These are phyloP conservation scores for Xerocomus brunneocitrinus DNA, from an alignment of 768 basidiomycete species.

Conservation along the genomic window DNA sequence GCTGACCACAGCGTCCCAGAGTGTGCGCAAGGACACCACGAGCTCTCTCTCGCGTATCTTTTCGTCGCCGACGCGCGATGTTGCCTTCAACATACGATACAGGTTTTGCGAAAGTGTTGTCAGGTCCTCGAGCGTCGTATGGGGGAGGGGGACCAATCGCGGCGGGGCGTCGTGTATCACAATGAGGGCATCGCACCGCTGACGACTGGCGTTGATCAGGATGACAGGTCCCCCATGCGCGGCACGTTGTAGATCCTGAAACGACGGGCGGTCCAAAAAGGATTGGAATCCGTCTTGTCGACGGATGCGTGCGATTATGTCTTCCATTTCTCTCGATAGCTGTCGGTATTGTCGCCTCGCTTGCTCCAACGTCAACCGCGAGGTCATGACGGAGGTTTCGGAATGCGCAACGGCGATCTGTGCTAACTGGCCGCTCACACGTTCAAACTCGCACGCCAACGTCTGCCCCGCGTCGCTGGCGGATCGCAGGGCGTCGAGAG, in stretches of 20 bases:
- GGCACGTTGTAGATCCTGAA: slow-evolving; percentile 14
- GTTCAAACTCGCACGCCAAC: slow-evolving; percentile 27
- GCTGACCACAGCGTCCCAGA: slow-evolving; percentile 25
- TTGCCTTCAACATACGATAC: slow-evolving; percentile 3
- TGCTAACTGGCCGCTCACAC: slow-evolving; percentile 11
- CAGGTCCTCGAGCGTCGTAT: slow-evolving; percentile 11
- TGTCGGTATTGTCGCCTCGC: slow-evolving; percentile 13
- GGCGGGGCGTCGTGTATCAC: slow-evolving; percentile 21
- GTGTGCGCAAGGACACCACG: slow-evolving; percentile 10
- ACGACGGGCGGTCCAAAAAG: slow-evolving; percentile 27
- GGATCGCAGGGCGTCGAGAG: slow-evolving; percentile 22
- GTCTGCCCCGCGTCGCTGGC: slow-evolving; percentile 9
- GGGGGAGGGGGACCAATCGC: slow-evolving; percentile 17
- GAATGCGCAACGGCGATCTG: not conserved
- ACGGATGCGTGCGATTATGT: slow-evolving; percentile 20
- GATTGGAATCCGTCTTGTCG: slow-evolving; percentile 24
- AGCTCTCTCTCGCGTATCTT: slow-evolving; percentile 18
- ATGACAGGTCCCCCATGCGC: slow-evolving; percentile 33
- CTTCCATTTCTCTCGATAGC: slow-evolving; percentile 16
- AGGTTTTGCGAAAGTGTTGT: slow-evolving; percentile 5
- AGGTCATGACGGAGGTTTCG: not conserved
- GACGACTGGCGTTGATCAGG: slow-evolving; percentile 31
- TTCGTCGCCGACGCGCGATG: slow-evolving; percentile 16
- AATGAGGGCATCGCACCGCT: slow-evolving; percentile 38
- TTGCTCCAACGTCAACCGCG: slow-evolving; percentile 13